Conservation (phyloP, 345 rosid species). For the Bretschneidera sinensis region DNA sequence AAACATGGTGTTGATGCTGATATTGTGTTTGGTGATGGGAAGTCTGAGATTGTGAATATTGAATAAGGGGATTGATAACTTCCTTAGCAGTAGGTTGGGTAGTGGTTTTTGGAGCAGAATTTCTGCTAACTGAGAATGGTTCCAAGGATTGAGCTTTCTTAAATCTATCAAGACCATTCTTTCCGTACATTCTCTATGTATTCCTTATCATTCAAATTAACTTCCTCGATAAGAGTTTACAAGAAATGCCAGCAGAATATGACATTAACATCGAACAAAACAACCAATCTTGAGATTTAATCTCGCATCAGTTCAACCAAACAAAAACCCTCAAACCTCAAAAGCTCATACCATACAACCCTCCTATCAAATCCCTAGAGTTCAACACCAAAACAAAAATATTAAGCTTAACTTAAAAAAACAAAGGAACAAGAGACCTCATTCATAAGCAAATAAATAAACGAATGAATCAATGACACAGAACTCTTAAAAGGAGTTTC, state of each 20-base stretch:
- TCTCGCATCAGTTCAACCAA: background rate
- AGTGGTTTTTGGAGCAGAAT: constrained; percentile 35
- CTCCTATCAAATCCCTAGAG: no score
- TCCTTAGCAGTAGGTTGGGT: constrained; percentile 25
- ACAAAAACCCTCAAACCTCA: background rate
- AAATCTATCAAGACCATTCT: constrained; percentile 85
- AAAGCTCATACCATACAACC: no score
- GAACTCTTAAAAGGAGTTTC: no score
- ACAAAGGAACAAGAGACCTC: no score
- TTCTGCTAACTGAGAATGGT: constrained; percentile 69
- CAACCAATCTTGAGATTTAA: background rate
- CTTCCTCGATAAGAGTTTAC: background rate
- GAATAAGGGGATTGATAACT: constrained; percentile 18
- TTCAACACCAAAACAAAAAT: no score
- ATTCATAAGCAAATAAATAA: no score
- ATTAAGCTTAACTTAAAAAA: no score
- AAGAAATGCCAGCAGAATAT: background rate
- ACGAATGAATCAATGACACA: no score
- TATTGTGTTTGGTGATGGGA: constrained; percentile 15
- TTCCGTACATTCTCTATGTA: constrained; percentile 64
- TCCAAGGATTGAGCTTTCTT: constrained; percentile 85
- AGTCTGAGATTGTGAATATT: constrained; percentile 26
- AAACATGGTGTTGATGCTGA: constrained; percentile 25
- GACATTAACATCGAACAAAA: background rate
- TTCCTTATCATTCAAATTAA: background rate